Evolutionary conservation across 371 early-diverging fungal species (phyloP).

Genomic region (Nematocida minor): DNA sequence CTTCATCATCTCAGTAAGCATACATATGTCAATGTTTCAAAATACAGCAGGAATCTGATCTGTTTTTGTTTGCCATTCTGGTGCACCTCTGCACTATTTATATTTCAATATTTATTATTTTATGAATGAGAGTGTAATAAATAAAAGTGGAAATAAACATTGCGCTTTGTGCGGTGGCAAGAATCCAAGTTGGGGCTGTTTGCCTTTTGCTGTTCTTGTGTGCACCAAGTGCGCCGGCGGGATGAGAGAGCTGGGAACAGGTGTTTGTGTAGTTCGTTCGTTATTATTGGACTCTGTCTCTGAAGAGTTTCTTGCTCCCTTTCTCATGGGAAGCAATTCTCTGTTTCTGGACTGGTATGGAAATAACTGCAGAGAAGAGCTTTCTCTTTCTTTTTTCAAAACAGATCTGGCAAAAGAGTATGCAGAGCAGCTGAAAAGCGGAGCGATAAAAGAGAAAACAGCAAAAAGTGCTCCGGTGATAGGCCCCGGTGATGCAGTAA

Average conservation of each 20-base stretch:
- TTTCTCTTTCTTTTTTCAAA: constrained; percentile 7
- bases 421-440: not conserved
- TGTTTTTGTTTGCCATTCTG: not conserved
- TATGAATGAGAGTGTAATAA: constrained; percentile 29
- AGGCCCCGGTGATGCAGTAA: not conserved
- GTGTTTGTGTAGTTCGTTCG: constrained; percentile 33
- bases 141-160: constrained; percentile 40
- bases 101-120: constrained; percentile 15
- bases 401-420: constrained; percentile 19
- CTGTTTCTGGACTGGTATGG: constrained; percentile 35
- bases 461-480: not conserved
- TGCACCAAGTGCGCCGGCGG: constrained; percentile 47
- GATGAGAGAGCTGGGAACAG: constrained; percentile 34
- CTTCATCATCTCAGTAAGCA: too few relatives aligned
- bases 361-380: not conserved
- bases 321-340: constrained; percentile 11
- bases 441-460: not conserved
- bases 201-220: constrained; percentile 27
- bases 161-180: constrained; percentile 31
- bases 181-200: constrained; percentile 49
- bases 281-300: constrained; percentile 23
- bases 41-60: not conserved
- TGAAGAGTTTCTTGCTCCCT: constrained; percentile 15
- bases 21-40: too few relatives aligned
- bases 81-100: not conserved